These are phyloP conservation scores for Alternaria alternata DNA, from an alignment of 2,329 filamentous ascomycete genomes.

Conservation along the genomic window DNA sequence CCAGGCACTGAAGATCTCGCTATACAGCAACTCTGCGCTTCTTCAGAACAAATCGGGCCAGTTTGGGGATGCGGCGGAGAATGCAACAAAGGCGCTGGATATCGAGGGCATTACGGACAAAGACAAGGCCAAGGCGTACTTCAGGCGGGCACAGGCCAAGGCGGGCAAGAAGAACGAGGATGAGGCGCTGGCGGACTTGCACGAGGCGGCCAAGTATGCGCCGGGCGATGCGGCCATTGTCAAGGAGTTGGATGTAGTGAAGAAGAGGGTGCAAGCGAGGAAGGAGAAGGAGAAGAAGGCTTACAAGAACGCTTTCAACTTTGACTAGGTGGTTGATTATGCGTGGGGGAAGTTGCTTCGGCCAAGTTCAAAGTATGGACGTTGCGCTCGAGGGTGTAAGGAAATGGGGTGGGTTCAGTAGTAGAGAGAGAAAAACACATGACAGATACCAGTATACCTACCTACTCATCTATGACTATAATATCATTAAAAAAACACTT, in stretches of 20 bases:
- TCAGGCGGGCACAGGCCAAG: conserved; percentile 79
- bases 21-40: conserved; percentile 89
- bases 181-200: conserved; percentile 62
- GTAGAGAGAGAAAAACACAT: not conserved
- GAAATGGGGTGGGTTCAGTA: not conserved
- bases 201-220: conserved; percentile 54
- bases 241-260: conserved; percentile 79
- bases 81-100: conserved; percentile 76
- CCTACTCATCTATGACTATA: not conserved
- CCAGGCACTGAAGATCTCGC: conserved; percentile 77
- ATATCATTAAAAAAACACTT: not conserved
- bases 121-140: conserved; percentile 89
- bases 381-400: not conserved
- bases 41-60: conserved; percentile 81
- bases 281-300: conserved; percentile 89
- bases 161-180: conserved; percentile 86
- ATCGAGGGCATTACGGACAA: conserved; percentile 69
- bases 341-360: not conserved
- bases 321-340: conserved; percentile 13
- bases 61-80: conserved; percentile 74
- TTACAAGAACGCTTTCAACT: conserved; percentile 87
- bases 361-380: not conserved
- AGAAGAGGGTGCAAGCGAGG: conserved; percentile 75
- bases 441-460: not conserved
- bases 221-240: conserved; percentile 78